Evolutionary conservation across 129 eudicot genomes (phyloP).

Genomic region (Pseudognaphalium luteoalbum): DNA sequence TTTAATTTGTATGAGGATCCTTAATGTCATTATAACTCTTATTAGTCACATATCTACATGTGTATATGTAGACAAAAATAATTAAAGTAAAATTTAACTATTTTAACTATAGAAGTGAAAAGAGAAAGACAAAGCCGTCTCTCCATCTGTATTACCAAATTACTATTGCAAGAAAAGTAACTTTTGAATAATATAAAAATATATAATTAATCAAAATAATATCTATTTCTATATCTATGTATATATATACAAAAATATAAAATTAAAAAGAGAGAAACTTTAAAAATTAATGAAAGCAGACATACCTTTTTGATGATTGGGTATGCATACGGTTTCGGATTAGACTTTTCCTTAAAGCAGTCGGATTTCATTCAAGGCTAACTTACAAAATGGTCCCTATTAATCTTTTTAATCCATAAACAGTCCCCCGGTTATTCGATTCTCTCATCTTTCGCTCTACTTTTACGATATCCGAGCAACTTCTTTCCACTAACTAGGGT

Average conservation of each 20-base stretch:
- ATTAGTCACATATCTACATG: too few relatives aligned
- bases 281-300: constrained; percentile 13
- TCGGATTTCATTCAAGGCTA: not conserved
- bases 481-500: too few relatives aligned
- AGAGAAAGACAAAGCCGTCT: constrained; percentile 25
- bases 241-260: not conserved
- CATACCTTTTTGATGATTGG: constrained; percentile 36
- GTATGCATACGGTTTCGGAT: constrained; percentile 29
- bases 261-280: not conserved
- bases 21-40: too few relatives aligned
- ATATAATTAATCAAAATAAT: too few relatives aligned
- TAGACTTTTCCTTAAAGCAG: constrained; percentile 36
- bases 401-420: not conserved
- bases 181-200: not conserved
- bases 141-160: too few relatives aligned
- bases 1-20: too few relatives aligned
- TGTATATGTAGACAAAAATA: too few relatives aligned
- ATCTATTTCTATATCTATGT: too few relatives aligned
- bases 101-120: not conserved
- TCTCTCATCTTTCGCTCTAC: not conserved
- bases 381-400: constrained; percentile 16
- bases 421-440: not conserved
- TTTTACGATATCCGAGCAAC: not conserved
- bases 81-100: too few relatives aligned
- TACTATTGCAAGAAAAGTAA: too few relatives aligned